Evolutionary conservation across 306 rosid genomes (phyloP).

Genomic region (Mimosa bimucronata): DNA sequence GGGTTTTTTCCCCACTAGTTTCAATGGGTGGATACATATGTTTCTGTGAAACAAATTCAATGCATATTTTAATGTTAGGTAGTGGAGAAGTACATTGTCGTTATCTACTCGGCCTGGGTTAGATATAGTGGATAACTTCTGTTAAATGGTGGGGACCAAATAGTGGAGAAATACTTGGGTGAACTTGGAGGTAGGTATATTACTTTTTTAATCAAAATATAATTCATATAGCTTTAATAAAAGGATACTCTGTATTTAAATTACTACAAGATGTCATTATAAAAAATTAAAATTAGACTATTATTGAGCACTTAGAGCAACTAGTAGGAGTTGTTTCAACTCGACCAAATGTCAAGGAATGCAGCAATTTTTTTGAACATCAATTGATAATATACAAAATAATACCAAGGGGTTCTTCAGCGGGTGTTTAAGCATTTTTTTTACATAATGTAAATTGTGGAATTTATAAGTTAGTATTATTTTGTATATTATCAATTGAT

Average conservation of each 20-base stretch:
- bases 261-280: background rate
- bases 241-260: background rate
- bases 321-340: no score
- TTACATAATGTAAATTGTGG: no score
- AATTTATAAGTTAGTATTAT: no score
- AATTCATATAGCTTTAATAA: background rate
- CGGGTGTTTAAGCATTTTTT: no score
- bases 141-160: conserved; percentile 37
- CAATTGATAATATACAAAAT: no score
- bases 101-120: conserved; percentile 21
- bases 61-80: conserved; percentile 2
- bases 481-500: no score
- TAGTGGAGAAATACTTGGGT: background rate
- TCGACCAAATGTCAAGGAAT: no score
- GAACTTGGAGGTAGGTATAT: background rate
- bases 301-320: no score
- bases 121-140: conserved; percentile 35
- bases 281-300: background rate
- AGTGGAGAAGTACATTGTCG: conserved; percentile 13
- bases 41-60: background rate
- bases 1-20: background rate
- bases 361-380: no score
- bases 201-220: background rate
- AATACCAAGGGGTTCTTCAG: no score
- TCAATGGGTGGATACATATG: background rate